phyloP scores from a whole-genome alignment of 139 green algal genomes.

The Closterium sp. region DNA sequence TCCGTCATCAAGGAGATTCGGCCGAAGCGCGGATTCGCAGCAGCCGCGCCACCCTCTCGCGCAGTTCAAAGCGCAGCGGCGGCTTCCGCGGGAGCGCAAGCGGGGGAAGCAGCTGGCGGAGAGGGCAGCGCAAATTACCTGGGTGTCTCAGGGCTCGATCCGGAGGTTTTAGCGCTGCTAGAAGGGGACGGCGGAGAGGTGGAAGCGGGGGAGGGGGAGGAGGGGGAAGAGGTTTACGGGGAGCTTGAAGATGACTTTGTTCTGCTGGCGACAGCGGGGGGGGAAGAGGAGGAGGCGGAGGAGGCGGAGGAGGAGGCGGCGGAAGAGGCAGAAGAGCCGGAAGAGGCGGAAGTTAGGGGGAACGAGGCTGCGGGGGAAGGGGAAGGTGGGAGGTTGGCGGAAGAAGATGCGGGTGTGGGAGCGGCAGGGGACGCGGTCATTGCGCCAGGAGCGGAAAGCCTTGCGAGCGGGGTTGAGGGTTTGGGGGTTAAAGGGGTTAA shows the following conservation, averaged over 20 bases:
- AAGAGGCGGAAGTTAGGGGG: not conserved
- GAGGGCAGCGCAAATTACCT: not conserved
- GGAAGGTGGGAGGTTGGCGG: conserved; percentile 16
- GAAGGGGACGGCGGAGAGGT: conserved; percentile 48
- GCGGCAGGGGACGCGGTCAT: not conserved
- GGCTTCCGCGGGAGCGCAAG: conserved; percentile 22
- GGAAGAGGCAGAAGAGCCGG: not conserved
- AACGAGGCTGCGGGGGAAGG: conserved; percentile 8
- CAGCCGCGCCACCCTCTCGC: no score
- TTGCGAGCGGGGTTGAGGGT: not conserved
- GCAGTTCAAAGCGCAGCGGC: not conserved
- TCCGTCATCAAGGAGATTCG: not conserved
- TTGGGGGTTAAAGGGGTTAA: not conserved
- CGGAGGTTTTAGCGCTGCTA: conserved; percentile 32
- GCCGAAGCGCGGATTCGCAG: not conserved
- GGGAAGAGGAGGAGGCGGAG: conserved; percentile 10
- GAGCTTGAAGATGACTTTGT: conserved; percentile 58
- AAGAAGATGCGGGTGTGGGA: not conserved
- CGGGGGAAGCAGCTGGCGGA: conserved; percentile 4
- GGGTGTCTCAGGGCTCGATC: conserved; percentile 10
- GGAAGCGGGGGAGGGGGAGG: conserved; percentile 39
- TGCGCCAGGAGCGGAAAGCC: not conserved
- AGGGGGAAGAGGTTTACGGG: conserved; percentile 52
- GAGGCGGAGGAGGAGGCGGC: conserved; percentile 11
- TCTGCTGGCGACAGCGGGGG: conserved; percentile 33